Conservation (phyloP, 1,284 basidiomycete genomes). For the Fistulinella staudtii region DNA sequence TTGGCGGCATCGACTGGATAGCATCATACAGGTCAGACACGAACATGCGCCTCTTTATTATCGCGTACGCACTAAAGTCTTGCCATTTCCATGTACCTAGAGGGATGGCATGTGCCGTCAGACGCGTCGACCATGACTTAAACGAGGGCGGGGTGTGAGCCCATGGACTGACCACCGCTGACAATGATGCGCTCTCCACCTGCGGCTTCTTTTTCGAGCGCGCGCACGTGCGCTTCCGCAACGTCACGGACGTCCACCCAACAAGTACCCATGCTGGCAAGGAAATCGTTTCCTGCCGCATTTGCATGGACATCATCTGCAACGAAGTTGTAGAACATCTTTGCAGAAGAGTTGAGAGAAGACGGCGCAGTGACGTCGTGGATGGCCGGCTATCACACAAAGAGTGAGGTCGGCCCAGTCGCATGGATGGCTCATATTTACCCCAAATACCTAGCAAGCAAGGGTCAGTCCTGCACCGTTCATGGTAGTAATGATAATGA, state of each 20-base stretch:
- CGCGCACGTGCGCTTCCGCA: conserved; percentile 53
- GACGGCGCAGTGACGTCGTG: conserved; percentile 47
- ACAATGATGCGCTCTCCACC: conserved; percentile 58
- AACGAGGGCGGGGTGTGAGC: no score
- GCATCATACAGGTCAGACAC: not conserved
- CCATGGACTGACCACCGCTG: conserved; percentile 34
- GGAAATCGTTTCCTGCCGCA: conserved; percentile 27
- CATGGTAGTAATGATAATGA: not conserved
- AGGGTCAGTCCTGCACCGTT: conserved; percentile 1
- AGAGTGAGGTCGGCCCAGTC: no score
- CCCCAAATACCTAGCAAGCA: conserved; percentile 32
- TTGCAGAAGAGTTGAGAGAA: conserved; percentile 47
- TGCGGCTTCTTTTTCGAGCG: conserved; percentile 52
- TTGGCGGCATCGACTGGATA: conserved; percentile 30
- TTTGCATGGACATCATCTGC: conserved; percentile 21
- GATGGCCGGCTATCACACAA: conserved; percentile 39
- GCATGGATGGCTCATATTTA: conserved; percentile 13
- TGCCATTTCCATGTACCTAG: conserved; percentile 31
- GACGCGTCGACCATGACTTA: no score
- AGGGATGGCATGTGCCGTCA: no score
- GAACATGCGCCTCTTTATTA: not conserved
- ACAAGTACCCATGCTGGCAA: conserved; percentile 29
- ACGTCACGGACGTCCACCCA: conserved; percentile 43
- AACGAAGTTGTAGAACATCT: conserved; percentile 32
- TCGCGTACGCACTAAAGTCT: conserved; percentile 27